These are phyloP conservation scores for Pulveroboletus ravenelii DNA, from an alignment of 768 basidiomycete genomes.

Conservation along the genomic window DNA sequence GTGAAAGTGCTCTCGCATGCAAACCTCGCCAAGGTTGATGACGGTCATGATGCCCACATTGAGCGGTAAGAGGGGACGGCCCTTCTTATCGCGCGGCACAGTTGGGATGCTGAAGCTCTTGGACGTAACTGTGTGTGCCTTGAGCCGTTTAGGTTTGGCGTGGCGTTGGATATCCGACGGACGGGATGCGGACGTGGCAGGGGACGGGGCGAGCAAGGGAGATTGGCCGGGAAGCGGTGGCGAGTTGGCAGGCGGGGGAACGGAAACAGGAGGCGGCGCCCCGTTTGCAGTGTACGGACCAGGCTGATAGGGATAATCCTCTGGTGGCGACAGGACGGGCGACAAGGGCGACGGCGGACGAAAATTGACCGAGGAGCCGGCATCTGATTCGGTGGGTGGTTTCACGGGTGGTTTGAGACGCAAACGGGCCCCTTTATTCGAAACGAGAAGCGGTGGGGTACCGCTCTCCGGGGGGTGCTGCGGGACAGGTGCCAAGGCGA, in stretches of 20 bases:
- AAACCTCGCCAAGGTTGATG: constrained; percentile 66
- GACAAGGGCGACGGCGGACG: constrained; percentile 31
- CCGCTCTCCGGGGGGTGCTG: constrained; percentile 14
- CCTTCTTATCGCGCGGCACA: constrained; percentile 69
- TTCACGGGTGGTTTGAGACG: constrained; percentile 45
- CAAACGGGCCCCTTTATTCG: constrained; percentile 44
- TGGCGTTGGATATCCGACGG: constrained; percentile 34
- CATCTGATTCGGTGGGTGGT: constrained; percentile 22
- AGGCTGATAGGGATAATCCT: constrained; percentile 29
- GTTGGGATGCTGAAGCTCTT: constrained; percentile 74
- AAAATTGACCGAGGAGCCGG: constrained; percentile 14
- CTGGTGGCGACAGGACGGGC: constrained; percentile 32
- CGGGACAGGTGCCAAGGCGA: constrained; percentile 23
- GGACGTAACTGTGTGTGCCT: constrained; percentile 76
- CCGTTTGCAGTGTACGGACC: constrained; percentile 24
- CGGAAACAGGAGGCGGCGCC: constrained; percentile 14
- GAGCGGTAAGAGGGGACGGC: constrained; percentile 68
- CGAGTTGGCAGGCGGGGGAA: constrained; percentile 13
- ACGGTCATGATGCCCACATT: constrained; percentile 89
- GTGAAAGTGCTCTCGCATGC: constrained; percentile 80
- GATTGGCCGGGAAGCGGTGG: constrained; percentile 24
- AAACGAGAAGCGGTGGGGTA: constrained; percentile 36
- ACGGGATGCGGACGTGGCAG: constrained; percentile 20
- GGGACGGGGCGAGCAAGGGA: constrained; percentile 13
- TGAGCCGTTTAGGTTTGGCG: constrained; percentile 71